Evolutionary conservation across 2,329 filamentous ascomycete genomes (phyloP).

Genomic region (Aspergillus sp.): DNA sequence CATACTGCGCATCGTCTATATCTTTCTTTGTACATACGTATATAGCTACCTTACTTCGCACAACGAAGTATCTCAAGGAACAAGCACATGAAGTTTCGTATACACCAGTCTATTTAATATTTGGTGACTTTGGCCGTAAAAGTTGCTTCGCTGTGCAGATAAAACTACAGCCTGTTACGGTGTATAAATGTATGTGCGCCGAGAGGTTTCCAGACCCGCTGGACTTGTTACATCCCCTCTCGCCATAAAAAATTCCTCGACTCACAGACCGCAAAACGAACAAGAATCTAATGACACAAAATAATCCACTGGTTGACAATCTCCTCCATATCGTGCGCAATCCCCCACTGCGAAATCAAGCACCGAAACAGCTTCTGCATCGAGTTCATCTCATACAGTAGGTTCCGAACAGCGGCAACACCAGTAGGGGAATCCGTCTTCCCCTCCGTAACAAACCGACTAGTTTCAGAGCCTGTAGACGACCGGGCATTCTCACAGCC

Average conservation of each 20-base stretch:
- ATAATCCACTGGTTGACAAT: constrained; percentile 47
- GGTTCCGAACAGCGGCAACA: constrained; percentile 34
- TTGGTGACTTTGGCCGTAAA: neutral
- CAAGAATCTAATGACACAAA: constrained; percentile 37
- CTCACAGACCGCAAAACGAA: neutral
- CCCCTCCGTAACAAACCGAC: constrained; percentile 37
- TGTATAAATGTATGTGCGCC: neutral
- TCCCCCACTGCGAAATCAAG: constrained; percentile 46
- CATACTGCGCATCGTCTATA: neutral
- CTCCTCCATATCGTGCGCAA: constrained; percentile 48
- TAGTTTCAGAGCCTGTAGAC: constrained; percentile 36
- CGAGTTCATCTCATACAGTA: constrained; percentile 50
- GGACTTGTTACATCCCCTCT: neutral
- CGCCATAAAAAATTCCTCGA: neutral
- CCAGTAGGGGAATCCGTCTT: constrained; percentile 21
- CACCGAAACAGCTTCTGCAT: constrained; percentile 50
- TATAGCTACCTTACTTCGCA: neutral
- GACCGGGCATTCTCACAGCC: constrained; percentile 23
- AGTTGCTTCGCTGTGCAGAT: neutral
- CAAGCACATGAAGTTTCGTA: neutral
- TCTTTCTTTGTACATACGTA: neutral
- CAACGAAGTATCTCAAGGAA: neutral
- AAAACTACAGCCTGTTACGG: too few relatives aligned
- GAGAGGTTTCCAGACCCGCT: neutral
- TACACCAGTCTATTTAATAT: neutral